Base-by-base conservation (phyloP, 2,329 filamentous ascomycete genomes). In the Trichoderma asperellum region DNA sequence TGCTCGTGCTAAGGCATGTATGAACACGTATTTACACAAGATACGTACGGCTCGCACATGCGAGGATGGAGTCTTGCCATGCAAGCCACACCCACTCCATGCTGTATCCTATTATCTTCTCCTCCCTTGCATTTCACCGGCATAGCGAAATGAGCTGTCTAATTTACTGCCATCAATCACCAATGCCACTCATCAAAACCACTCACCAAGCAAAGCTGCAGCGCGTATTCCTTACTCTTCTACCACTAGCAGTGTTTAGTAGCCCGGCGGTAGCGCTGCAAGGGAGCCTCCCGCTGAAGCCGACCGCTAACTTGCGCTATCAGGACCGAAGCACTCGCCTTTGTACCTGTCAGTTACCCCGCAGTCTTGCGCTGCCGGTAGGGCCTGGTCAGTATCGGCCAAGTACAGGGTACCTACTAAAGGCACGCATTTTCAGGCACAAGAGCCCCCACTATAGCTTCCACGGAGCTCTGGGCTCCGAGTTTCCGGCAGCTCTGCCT, bases 121-220 rank as follows among this genome's bases (percentile, higher is more conserved):
- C 7, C 61, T 64, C 34, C 61, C 61, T 64, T 64, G 35, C 61
- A 55, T 56, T 8, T 29, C 34, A 40, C 34, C 34, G 21, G 11
- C 8, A 37, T 64, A 64, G 61, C 61, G 49, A 56, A 37, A 64
- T 64, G 61, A 56, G 35, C 27, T 49, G 11, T 49, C 47, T 24
- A 24, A 24, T 21, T 43, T 21, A 18, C 55, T 24, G 32, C 29
- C 4, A 14, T 14, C 16, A 6, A 34, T 64, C 24, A 55, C 21
- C 4, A 10, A 29, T 2, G 24, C 24, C 24, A 24, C 24, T 21
- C 11, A 32, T 29, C 18, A 62, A 52, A 29, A 12, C 24, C 61
- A 64, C 18, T n/a, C 27, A 7, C 8, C 49, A 16, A 16, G 47
- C 47, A 43, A 4, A 43, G 34, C n/a, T 49, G 21, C 10, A 5